phyloP scores from a whole-genome alignment of 805 yeast genomes.

The Alloascoidea hylecoeti region DNA sequence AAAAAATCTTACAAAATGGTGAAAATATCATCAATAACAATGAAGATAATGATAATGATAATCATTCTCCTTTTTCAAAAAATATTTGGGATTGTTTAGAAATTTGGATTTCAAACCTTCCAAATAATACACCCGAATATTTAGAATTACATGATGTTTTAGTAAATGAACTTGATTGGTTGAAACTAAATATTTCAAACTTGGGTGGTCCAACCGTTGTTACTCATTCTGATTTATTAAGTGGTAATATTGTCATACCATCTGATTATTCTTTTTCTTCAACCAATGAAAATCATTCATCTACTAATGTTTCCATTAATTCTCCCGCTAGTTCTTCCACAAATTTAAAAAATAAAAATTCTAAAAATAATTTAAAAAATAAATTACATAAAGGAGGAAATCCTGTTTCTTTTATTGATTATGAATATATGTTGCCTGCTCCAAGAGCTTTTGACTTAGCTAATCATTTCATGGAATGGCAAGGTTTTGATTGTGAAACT shows the following conservation, averaged over 20 bases:
- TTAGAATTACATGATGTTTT: constrained; percentile 25
- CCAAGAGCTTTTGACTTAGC: constrained; percentile 67
- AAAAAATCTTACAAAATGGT: constrained; percentile 5
- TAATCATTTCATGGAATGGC: constrained; percentile 70
- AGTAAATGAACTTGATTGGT: constrained; percentile 39
- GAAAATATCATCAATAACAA: too few species aligned
- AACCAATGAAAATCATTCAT: constrained; percentile 6
- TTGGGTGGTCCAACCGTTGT: constrained; percentile 40
- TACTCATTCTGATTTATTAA: constrained; percentile 57
- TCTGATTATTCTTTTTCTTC: constrained; percentile 15
- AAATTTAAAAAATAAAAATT: too few species aligned
- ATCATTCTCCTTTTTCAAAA: constrained; percentile 18
- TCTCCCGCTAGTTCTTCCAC: too few species aligned
- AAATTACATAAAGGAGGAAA: constrained; percentile 9
- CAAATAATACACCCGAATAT: constrained; percentile 27
- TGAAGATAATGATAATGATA: constrained; percentile 6
- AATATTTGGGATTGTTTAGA: constrained; percentile 47
- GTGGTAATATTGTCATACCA: constrained; percentile 63
- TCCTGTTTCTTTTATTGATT: constrained; percentile 50
- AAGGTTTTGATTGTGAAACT: constrained; percentile 62
- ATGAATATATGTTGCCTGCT: constrained; percentile 59
- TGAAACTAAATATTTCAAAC: constrained; percentile 22
- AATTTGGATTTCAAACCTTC: constrained; percentile 52
- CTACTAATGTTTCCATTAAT: too few species aligned
- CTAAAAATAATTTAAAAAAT: not conserved